These are phyloP conservation scores for Chlamydomonas sp. DNA, from an alignment of 139 green algal genomes.

Conservation along the genomic window DNA sequence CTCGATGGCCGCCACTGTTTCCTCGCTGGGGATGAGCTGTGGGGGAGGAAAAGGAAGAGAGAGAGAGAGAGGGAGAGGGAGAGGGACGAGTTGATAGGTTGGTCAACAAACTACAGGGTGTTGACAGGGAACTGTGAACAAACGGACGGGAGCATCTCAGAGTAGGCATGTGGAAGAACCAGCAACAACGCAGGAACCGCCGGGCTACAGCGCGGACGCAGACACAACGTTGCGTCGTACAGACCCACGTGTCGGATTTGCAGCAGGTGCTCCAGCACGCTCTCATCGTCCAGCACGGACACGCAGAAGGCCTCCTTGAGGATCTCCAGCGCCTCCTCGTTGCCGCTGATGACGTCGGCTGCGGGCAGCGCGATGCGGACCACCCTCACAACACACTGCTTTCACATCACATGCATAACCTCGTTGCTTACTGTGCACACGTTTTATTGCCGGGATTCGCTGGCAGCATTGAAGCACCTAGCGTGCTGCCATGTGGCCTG, in stretches of 20 bases:
- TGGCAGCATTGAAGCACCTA: no score
- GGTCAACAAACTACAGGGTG: not conserved
- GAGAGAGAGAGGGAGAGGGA: not conserved
- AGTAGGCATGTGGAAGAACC: no score
- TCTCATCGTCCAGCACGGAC: conserved; percentile 36
- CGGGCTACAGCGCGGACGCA: no score
- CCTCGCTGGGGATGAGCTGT: conserved; percentile 28
- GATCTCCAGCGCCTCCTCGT: conserved; percentile 40
- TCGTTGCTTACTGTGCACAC: no score
- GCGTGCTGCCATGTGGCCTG: no score
- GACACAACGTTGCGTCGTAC: not conserved
- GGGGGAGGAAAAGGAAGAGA: not conserved
- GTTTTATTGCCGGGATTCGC: no score
- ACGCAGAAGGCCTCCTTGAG: conserved; percentile 40
- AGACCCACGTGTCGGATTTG: conserved; percentile 27
- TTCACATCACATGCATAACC: no score
- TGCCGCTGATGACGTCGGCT: conserved; percentile 32
- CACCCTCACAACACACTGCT: no score
- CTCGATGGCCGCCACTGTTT: conserved; percentile 12
- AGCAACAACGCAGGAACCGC: no score
- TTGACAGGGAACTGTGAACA: no score
- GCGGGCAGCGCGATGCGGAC: not conserved
- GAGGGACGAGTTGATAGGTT: not conserved
- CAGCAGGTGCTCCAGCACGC: conserved; percentile 36
- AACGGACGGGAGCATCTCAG: no score